phyloP scores from a whole-genome alignment of 2,329 filamentous ascomycete genomes.

The Stylonectria norvegica region DNA sequence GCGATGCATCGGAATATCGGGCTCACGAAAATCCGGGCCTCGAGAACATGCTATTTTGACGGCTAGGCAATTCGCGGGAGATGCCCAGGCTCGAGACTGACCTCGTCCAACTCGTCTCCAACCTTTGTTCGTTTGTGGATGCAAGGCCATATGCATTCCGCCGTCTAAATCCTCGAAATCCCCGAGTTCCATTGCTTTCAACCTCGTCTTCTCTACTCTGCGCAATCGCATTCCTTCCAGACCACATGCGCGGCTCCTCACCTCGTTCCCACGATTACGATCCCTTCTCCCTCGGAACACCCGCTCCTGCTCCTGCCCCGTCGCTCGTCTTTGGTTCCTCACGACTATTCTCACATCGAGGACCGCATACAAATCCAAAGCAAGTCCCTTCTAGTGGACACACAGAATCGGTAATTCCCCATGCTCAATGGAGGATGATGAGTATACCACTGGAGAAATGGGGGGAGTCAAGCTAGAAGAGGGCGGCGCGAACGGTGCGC shows the following conservation, averaged over 20 bases:
- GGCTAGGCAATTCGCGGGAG: constrained; percentile 11
- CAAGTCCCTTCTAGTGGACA: too few species aligned
- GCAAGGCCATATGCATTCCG: constrained; percentile 11
- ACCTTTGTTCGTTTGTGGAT: too few species aligned
- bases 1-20: constrained; percentile 11
- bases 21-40: constrained; percentile 13
- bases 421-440: constrained; percentile 41
- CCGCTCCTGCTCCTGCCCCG: constrained; percentile 18
- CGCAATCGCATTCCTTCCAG: constrained; percentile 5
- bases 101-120: constrained; percentile 9
- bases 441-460: constrained; percentile 39
- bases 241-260: constrained; percentile 24
- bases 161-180: constrained; percentile 8
- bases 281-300: constrained; percentile 22
- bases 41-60: constrained; percentile 10
- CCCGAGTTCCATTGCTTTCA: background rate
- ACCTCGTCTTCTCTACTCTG: background rate
- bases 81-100: constrained; percentile 11
- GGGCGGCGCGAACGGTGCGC: constrained; percentile 33
- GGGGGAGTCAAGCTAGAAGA: constrained; percentile 46
- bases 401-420: too few species aligned
- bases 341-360: constrained; percentile 10
- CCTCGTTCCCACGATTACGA: constrained; percentile 28
- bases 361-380: too few species aligned
- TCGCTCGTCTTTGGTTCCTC: constrained; percentile 13